A percentile compares a stretch with the other conserved stretches of the same genome.
Evolutionary conservation across 2,329 filamentous ascomycete genomes (phyloP).

Genomic region (Eutypa lata): DNA sequence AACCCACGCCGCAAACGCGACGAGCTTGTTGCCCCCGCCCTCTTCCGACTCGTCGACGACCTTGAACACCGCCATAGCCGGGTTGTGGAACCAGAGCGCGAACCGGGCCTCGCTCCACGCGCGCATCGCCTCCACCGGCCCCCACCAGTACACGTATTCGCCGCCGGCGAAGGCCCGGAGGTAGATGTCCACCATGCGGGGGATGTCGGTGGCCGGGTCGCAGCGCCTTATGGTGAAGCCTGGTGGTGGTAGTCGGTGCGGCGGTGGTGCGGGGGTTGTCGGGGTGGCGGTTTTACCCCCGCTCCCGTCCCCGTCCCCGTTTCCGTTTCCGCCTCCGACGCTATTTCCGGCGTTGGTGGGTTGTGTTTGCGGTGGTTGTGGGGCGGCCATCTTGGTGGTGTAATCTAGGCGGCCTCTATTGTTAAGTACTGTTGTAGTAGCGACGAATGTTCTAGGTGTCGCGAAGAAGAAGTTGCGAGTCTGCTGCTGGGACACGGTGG

Average conservation of each 20-base stretch:
- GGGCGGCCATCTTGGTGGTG: not conserved
- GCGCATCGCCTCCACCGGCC: conserved; percentile 17
- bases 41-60: conserved; percentile 13
- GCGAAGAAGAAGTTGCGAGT: no score
- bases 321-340: no score
- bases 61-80: conserved; percentile 24
- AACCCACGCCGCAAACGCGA: conserved; percentile 25
- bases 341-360: not conserved
- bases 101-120: conserved; percentile 22
- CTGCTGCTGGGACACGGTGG: no score
- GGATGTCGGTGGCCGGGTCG: conserved; percentile 10
- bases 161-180: conserved; percentile 22
- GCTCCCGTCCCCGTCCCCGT: no score
- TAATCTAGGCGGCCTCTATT: no score
- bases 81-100: conserved; percentile 21
- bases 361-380: not conserved
- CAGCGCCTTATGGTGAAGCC: conserved; percentile 6
- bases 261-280: not conserved
- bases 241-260: not conserved
- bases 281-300: not conserved
- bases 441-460: no score
- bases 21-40: conserved; percentile 9
- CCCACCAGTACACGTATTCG: conserved; percentile 28
- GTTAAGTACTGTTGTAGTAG: no score
- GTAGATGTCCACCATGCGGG: conserved; percentile 12